These are phyloP conservation scores for Stephanodiscus triporus DNA, from an alignment of 108 stramenopile genomes.

Conservation along the genomic window DNA sequence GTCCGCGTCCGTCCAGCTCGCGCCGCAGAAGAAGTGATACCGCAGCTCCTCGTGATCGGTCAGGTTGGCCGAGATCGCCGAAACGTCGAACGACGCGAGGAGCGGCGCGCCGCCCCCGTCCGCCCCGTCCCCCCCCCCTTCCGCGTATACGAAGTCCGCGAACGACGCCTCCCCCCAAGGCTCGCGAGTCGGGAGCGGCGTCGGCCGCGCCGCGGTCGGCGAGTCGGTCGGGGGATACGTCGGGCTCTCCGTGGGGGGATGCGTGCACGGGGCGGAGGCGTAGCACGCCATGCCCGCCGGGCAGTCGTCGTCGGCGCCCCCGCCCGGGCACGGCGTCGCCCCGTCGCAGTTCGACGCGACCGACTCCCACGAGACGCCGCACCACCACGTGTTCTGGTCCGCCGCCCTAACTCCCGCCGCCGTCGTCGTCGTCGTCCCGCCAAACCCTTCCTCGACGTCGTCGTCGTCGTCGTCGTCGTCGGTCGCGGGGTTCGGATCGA, in stretches of 20 bases:
- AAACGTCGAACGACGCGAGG: too few relatives aligned
- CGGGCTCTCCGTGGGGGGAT: constrained; percentile 19
- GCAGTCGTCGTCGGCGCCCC: constrained; percentile 24
- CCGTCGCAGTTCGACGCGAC: constrained; percentile 20
- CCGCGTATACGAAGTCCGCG: constrained; percentile 19
- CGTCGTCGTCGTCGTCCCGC: neutral
- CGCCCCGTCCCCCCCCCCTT: too few relatives aligned
- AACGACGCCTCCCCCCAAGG: constrained; percentile 34
- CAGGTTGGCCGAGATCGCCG: neutral
- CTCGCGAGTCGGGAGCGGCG: constrained; percentile 8
- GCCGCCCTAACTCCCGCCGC: neutral
- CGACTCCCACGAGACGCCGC: constrained; percentile 35
- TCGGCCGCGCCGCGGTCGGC: constrained; percentile 18
- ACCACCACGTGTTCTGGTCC: constrained; percentile 31
- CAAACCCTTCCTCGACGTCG: neutral
- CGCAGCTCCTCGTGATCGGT: constrained; percentile 17
- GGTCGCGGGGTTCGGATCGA: constrained; percentile 11
- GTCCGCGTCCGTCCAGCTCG: constrained; percentile 30
- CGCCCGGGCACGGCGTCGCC: constrained; percentile 24
- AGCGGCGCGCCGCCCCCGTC: too few relatives aligned
- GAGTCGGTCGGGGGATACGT: neutral
- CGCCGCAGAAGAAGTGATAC: constrained; percentile 40
- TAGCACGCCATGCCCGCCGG: constrained; percentile 26
- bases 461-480: neutral
- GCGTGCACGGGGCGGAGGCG: constrained; percentile 35